Percentiles rank a stretch among this genome's conserved stretches.
These are phyloP conservation scores for Drechslerella dactyloides DNA, from an alignment of 2,329 filamentous ascomycete species.

Conservation along the genomic window DNA sequence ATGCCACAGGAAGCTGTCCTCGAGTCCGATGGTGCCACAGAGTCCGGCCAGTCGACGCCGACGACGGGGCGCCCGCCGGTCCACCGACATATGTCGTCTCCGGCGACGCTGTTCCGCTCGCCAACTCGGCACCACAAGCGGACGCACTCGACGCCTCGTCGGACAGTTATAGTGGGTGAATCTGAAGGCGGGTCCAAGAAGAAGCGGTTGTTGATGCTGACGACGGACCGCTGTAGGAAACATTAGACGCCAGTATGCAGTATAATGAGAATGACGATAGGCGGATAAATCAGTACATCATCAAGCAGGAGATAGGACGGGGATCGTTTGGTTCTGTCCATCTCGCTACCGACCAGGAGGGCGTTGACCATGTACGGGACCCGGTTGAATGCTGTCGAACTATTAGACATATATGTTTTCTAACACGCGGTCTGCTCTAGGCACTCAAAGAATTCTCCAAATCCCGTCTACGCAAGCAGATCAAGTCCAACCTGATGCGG, in stretches of 20 bases:
- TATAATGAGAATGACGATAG: conserved; percentile 54
- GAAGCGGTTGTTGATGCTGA: neutral
- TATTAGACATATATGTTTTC: conserved; percentile 2
- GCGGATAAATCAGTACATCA: conserved; percentile 61
- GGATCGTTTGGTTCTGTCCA: conserved; percentile 96
- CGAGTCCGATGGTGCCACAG: conserved; percentile 21
- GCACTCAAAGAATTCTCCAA: conserved; percentile 99
- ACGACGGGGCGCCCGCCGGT: conserved; percentile 36
- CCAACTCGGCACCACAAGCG: conserved; percentile 53
- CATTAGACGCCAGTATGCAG: conserved; percentile 53
- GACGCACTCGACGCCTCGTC: conserved; percentile 53
- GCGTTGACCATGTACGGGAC: conserved; percentile 81
- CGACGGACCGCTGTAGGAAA: conserved; percentile 41
- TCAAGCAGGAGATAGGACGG: conserved; percentile 93
- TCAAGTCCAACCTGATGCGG: conserved; percentile 84
- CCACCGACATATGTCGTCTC: conserved; percentile 47
- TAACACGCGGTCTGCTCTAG: conserved; percentile 61
- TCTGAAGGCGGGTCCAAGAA: neutral
- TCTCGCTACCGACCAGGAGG: conserved; percentile 85
- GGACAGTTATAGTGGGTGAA: conserved; percentile 51
- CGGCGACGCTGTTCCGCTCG: conserved; percentile 47
- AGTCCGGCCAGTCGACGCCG: conserved; percentile 37
- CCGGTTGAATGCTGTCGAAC: neutral
- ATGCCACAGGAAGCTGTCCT: neutral
- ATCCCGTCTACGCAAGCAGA: conserved; percentile 82